Base-by-base conservation (phyloP, 1,284 basidiomycete genomes). In the Ustilago hordei region DNA sequence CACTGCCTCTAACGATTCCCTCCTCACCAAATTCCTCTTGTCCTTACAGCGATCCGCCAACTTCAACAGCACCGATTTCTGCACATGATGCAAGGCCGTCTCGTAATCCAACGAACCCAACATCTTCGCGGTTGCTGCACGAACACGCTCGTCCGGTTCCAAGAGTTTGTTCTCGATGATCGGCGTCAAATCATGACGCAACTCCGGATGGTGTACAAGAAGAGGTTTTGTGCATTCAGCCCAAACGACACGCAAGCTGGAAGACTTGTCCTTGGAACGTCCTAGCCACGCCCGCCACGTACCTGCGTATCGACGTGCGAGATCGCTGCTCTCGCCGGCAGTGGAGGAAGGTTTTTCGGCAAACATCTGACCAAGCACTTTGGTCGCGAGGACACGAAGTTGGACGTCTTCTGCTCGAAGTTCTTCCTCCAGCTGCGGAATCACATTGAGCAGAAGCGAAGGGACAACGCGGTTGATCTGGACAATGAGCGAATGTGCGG, bases 381-480 rank as follows among this genome's bases (percentile, higher is more conserved):
- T 90, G 0, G 94, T 95, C 4, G 93, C 93, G 68, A 95, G 90
- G 5, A 91, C 85, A 19, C 96, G 91, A 1, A 96, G 87, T 48
- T 90, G 89, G 0, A 91, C 87, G 50, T 94, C 91, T 69, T 94
- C 92, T 0, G 92, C 91, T 17, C 91, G 90, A 5, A 98, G 89
- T 84, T 98, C 95, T 80, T 95, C 93, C 86, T 97, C 95, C 13
- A 99, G 90, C 68, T 95, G 92, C 0, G 96, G 96, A 15, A 99
- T 91, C 54, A 98, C 94, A 84, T 92, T 95, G 80, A 93, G 91
- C 0, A 99, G 88, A 15, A 98, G 88, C 12, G 90, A 89, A 0
- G 96, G 95, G 81, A 92, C 94, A 23, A 92, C 90, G 34, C 90
- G 90, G 86, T 93, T 92, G 34, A 99, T 90, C 48, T 91, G 91